A percentile compares a stretch with the other conserved stretches of the same genome.
Evolutionary conservation across 2,329 filamentous ascomycete species (phyloP).

Genomic region (Macroventuria anomochaeta): DNA sequence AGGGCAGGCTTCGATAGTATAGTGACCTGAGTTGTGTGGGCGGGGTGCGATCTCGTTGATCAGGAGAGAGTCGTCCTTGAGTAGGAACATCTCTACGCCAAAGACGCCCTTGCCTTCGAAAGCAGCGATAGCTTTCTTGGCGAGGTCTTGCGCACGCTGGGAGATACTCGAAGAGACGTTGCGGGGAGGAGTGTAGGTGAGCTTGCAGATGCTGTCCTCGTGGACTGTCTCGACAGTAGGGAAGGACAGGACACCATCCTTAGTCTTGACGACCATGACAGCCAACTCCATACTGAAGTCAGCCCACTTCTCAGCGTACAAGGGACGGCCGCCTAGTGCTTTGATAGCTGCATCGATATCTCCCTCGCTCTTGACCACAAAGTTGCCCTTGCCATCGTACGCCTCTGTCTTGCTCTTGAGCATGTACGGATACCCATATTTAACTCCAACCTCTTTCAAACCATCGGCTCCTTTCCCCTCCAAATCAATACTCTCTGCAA

Average conservation of each 20-base stretch:
- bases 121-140: constrained; percentile 76
- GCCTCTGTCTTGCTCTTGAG: constrained; percentile 88
- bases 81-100: constrained; percentile 94
- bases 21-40: constrained; percentile 91
- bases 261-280: constrained; percentile 92
- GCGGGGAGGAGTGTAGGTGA: constrained; percentile 85
- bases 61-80: constrained; percentile 72
- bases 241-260: constrained; percentile 76
- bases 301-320: constrained; percentile 91
- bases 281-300: constrained; percentile 86
- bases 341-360: constrained; percentile 72
- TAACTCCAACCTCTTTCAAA: constrained; percentile 66
- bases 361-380: constrained; percentile 63
- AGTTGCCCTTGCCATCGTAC: constrained; percentile 88
- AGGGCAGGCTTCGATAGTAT: constrained; percentile 89
- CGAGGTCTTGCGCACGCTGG: constrained; percentile 74
- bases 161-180: constrained; percentile 67
- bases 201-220: constrained; percentile 93
- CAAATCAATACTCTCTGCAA: constrained; percentile 73
- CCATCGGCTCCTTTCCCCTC: constrained; percentile 65
- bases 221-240: constrained; percentile 94
- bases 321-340: constrained; percentile 68
- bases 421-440: constrained; percentile 86
- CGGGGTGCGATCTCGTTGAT: constrained; percentile 88
- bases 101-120: constrained; percentile 92